Evolutionary conservation across 306 rosid genomes (phyloP).

Genomic region (Ceratonia siliqua): DNA sequence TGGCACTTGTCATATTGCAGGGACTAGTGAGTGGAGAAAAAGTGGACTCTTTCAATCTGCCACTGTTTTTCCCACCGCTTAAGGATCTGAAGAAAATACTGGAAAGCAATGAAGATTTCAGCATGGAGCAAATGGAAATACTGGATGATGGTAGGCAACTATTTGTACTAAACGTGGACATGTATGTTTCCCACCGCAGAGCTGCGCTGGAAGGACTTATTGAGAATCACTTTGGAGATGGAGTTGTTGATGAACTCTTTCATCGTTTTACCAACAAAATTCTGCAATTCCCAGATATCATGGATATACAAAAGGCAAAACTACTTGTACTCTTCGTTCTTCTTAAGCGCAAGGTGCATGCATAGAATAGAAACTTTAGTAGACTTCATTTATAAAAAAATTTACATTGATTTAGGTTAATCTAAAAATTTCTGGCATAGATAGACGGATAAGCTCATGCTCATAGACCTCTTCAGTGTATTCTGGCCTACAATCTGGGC

Average conservation of each 20-base stretch:
- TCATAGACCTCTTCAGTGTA: too few species aligned
- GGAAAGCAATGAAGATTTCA: conserved; percentile 31
- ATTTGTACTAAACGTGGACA: not conserved
- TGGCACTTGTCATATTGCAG: conserved; percentile 18
- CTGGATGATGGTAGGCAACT: not conserved
- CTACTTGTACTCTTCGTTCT: conserved; percentile 9
- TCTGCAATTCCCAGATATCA: conserved; percentile 14
- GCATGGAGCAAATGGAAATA: conserved; percentile 28
- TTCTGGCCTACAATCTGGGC: too few species aligned
- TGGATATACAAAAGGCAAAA: conserved; percentile 5
- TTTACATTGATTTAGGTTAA: not conserved
- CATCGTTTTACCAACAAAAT: conserved; percentile 32
- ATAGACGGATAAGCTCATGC: too few species aligned
- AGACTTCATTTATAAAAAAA: too few species aligned
- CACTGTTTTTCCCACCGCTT: conserved; percentile 26
- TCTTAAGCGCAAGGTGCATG: conserved; percentile 30
- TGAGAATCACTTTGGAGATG: conserved; percentile 38
- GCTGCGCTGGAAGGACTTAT: conserved; percentile 29
- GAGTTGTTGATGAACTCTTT: conserved; percentile 34
- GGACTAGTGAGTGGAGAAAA: conserved; percentile 36
- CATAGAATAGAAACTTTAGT: not conserved
- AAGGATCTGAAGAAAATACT: conserved; percentile 30
- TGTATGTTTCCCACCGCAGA: conserved; percentile 7
- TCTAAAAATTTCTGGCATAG: not conserved
- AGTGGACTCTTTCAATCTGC: conserved; percentile 42